Evolutionary conservation across 2,329 filamentous ascomycete genomes (phyloP).

Genomic region (Grosmannia serpens): DNA sequence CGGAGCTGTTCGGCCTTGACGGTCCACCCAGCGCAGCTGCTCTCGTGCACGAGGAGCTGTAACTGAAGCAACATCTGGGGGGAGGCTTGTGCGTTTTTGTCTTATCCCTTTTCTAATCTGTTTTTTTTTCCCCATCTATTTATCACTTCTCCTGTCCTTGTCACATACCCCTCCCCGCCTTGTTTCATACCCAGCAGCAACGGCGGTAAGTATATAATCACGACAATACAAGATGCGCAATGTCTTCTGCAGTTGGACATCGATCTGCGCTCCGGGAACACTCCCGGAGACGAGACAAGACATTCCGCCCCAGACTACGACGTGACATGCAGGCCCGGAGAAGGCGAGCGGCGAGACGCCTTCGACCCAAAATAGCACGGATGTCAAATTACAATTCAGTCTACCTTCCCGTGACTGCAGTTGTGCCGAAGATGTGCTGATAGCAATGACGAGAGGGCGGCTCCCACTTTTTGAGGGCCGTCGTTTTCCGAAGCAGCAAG

Average conservation of each 20-base stretch:
- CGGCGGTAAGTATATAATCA: neutral
- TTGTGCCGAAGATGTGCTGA: conserved; percentile 99
- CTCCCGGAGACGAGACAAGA: neutral
- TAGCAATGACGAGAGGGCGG: conserved; percentile 35
- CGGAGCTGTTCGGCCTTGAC: conserved; percentile 21
- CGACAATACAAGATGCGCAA: neutral
- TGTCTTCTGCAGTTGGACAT: neutral
- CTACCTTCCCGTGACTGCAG: conserved; percentile 60
- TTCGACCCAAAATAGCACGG: conserved; percentile 52
- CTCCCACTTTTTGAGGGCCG: neutral
- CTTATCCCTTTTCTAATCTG: neutral
- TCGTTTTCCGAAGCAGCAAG: conserved; percentile 16
- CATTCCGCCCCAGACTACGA: neutral
- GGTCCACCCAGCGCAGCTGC: neutral
- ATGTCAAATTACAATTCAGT: conserved; percentile 99
- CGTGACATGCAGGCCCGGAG: neutral
- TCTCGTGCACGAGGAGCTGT: conserved; percentile 21
- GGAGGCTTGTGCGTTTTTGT: neutral
- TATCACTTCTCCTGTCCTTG: neutral
- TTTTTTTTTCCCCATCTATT: neutral
- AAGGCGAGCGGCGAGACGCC: neutral
- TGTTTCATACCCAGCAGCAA: neutral
- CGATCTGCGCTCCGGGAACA: neutral
- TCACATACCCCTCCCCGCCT: neutral
- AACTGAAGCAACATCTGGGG: conserved; percentile 1